A percentile compares a stretch with the other conserved stretches of the same genome.
Evolutionary conservation across 202 grass and related monocot species (phyloP).

Genomic region (Saccharum hybrid): DNA sequence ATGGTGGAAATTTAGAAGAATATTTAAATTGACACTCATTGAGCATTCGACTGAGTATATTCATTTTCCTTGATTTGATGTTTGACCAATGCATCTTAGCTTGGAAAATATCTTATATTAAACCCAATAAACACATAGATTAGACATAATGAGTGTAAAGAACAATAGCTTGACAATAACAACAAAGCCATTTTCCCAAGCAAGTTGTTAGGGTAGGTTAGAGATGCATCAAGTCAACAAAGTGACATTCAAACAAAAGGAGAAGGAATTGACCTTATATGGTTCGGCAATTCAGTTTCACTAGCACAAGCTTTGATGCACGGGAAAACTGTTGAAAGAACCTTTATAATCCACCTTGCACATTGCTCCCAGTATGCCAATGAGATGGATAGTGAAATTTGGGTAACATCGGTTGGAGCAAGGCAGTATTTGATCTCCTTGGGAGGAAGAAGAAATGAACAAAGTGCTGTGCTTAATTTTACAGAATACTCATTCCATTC

Average conservation of each 20-base stretch:
- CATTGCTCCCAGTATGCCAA: constrained; percentile 95
- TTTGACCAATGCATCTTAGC: constrained; percentile 26
- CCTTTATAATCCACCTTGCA: constrained; percentile 89
- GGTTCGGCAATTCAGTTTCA: constrained; percentile 75
- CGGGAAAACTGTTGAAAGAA: constrained; percentile 89
- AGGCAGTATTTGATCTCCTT: constrained; percentile 70
- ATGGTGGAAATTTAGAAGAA: constrained; percentile 42
- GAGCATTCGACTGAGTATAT: not conserved
- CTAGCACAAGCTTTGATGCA: constrained; percentile 89
- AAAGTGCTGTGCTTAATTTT: constrained; percentile 83
- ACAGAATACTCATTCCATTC: constrained; percentile 89
- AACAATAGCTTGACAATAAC: not conserved
- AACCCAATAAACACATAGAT: constrained; percentile 23
- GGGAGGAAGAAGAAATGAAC: constrained; percentile 86
- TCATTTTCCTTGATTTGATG: constrained; percentile 1
- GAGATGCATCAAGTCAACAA: constrained; percentile 29
- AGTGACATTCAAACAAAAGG: not conserved
- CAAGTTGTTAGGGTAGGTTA: not conserved
- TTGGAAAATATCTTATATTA: constrained; percentile 27
- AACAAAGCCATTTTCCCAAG: not conserved
- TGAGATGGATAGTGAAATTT: constrained; percentile 70
- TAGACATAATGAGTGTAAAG: constrained; percentile 21
- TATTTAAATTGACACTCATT: constrained; percentile 9
- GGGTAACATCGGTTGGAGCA: constrained; percentile 54
- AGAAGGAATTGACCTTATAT: constrained; percentile 71